Conservation (phyloP, 306 rosid species). For the Malus fusca region DNA sequence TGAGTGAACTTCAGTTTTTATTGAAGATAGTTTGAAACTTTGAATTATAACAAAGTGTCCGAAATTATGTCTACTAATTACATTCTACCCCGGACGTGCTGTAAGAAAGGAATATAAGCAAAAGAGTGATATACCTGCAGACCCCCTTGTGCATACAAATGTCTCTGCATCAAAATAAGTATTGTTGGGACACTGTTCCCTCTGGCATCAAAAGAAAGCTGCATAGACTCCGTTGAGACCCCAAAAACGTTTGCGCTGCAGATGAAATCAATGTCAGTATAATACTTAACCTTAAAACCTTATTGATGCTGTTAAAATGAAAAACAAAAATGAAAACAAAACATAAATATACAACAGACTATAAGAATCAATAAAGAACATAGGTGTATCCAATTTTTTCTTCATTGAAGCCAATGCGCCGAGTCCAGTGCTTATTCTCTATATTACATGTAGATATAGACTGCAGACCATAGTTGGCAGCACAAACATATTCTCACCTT, state of each 20-base stretch:
- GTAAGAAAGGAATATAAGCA: conserved; percentile 12
- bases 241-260: conserved; percentile 88
- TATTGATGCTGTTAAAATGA: not conserved
- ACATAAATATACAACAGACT: not conserved
- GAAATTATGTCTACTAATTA: not conserved
- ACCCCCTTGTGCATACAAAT: conserved; percentile 78
- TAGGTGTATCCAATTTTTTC: not conserved
- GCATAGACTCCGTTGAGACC: conserved; percentile 98
- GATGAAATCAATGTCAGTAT: conserved; percentile 27
- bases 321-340: not conserved
- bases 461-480: not conserved
- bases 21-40: conserved; percentile 8
- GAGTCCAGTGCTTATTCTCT: too few species aligned
- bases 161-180: conserved; percentile 84
- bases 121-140: conserved; percentile 55
- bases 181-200: conserved; percentile 96
- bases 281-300: not conserved
- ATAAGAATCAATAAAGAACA: not conserved
- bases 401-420: not conserved
- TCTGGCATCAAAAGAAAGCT: conserved; percentile 94
- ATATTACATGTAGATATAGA: too few species aligned
- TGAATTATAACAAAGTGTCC: not conserved
- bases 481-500: not conserved
- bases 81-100: not conserved
- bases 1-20: conserved; percentile 16